These are phyloP conservation scores for Juglanconis oblonga DNA, from an alignment of 2,329 filamentous ascomycete species.

Conservation along the genomic window DNA sequence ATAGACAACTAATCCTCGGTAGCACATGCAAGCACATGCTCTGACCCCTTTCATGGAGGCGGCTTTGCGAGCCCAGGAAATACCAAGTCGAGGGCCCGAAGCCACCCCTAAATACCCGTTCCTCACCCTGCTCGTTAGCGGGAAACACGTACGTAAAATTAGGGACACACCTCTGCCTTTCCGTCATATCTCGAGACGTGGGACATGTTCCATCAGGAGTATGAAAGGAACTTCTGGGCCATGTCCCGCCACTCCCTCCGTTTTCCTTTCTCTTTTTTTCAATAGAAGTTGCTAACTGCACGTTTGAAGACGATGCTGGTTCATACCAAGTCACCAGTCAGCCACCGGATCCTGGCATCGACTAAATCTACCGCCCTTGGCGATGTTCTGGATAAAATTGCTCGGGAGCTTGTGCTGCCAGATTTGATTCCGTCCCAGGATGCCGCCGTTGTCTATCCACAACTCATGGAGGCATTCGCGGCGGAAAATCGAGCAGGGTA, in stretches of 20 bases:
- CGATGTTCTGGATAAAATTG: slow-evolving; percentile 84
- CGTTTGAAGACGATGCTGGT: slow-evolving; percentile 65
- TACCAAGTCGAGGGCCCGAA: neutral
- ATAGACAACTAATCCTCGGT: neutral
- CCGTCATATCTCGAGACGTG: neutral
- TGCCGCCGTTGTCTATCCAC: slow-evolving; percentile 73
- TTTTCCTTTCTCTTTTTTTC: neutral
- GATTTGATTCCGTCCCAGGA: slow-evolving; percentile 45
- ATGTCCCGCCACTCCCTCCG: neutral
- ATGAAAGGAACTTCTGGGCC: neutral
- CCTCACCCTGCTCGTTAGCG: slow-evolving; percentile 83
- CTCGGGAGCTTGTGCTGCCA: slow-evolving; percentile 69
- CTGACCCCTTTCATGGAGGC: slow-evolving; percentile 77
- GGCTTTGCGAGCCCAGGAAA: slow-evolving; percentile 43
- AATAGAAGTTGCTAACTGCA: neutral
- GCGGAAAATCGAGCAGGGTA: slow-evolving; percentile 53
- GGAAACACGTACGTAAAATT: slow-evolving; percentile 60
- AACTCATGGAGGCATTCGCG: slow-evolving; percentile 74
- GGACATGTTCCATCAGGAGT: neutral
- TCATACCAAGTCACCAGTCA: slow-evolving; percentile 63
- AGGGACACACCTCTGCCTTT: neutral
- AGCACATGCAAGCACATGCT: slow-evolving; percentile 94
- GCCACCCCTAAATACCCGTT: slow-evolving; percentile 71
- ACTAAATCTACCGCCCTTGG: slow-evolving; percentile 77
- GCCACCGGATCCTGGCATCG: slow-evolving; percentile 71